Base-by-base conservation (phyloP, 2,329 filamentous ascomycete species). In the Neophaeococcomyces mojaviensis region DNA sequence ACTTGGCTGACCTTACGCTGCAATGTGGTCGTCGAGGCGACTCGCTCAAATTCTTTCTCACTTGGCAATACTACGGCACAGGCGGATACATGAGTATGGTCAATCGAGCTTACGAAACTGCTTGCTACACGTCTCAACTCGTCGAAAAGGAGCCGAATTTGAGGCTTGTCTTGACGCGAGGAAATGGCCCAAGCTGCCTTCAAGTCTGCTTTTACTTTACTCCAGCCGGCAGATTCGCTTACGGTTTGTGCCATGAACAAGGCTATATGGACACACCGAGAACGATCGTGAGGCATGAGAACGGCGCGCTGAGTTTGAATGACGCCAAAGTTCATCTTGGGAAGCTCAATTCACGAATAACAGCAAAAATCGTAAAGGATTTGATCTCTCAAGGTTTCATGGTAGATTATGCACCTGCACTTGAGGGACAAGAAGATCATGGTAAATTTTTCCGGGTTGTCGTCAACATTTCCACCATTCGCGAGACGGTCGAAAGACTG, bases 131-230 rank as follows among this genome's bases (percentile, higher is more conserved):
- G n/a, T 79, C 83, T 1, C 61, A 60, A 0, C 64, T 81, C 1
- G 61, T 96, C 2, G 64, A 70, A 4, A 38, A 67, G 12, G 72
- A 73, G 34, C 61, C 67, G 0, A 70, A 86, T 55, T 84, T 97
- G 56, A 68, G 77, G 15, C 71, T 94, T 13, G 78, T 95, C 2
- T 34, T 46, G 24, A 13, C 18, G 12, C 86, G 81, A 9, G 73
- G 78, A 46, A 82, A 85, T 57, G 86, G 88, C 20, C 82, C 89
- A 38, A 86, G 87, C 0, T 97, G 90, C 66, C 69, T 95, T 61
- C 92, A 97, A 68, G 85, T 97, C 18, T 96, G 90, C 70, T 97
- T 97, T 64, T 95, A 95, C 64, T 88, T 86, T 59, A 79, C 82
- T 0, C 78, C 78, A 0, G 70, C 70, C 1, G 78, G 81, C 2